Percentiles rank a stretch among this genome's conserved stretches.
phyloP scores from a whole-genome alignment of 108 stramenopile species.

The Cyclostephanos invisitatus region DNA sequence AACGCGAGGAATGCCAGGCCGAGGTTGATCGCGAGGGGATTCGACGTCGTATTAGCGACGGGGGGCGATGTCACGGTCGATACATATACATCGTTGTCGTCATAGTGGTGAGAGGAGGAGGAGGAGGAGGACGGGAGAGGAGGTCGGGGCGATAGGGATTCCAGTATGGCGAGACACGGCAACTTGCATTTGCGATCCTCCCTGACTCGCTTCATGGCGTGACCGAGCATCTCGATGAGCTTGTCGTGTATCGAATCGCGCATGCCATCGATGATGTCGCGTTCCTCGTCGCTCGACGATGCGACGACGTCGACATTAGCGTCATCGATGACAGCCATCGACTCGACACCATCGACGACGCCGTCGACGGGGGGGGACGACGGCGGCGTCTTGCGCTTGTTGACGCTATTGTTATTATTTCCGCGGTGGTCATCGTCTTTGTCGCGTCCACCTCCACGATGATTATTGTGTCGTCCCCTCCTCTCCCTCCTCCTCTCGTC shows the following conservation, averaged over 20 bases:
- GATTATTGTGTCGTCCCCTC: neutral
- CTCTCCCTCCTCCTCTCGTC: constrained; percentile 28
- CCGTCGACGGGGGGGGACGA: neutral
- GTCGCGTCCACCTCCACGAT: neutral
- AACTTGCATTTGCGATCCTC: constrained; percentile 57
- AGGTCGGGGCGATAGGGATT: constrained; percentile 31
- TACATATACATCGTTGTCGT: neutral
- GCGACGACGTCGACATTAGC: neutral
- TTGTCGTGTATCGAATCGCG: constrained; percentile 68
- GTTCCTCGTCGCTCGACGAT: constrained; percentile 1
- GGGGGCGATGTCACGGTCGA: no score
- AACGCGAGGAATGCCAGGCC: constrained; percentile 72
- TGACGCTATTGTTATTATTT: neutral
- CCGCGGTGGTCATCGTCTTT: neutral
- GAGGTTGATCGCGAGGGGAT: constrained; percentile 78
- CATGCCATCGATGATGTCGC: constrained; percentile 16
- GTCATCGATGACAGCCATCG: neutral
- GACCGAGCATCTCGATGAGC: constrained; percentile 73
- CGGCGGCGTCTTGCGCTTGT: constrained; percentile 35
- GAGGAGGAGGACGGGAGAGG: neutral
- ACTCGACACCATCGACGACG: neutral
- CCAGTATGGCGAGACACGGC: constrained; percentile 61
- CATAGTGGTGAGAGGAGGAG: neutral
- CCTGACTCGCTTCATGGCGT: constrained; percentile 79
- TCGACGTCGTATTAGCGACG: constrained; percentile 20